phyloP scores from a whole-genome alignment of 2,329 filamentous ascomycete genomes.

The Pyrenophora graminea region DNA sequence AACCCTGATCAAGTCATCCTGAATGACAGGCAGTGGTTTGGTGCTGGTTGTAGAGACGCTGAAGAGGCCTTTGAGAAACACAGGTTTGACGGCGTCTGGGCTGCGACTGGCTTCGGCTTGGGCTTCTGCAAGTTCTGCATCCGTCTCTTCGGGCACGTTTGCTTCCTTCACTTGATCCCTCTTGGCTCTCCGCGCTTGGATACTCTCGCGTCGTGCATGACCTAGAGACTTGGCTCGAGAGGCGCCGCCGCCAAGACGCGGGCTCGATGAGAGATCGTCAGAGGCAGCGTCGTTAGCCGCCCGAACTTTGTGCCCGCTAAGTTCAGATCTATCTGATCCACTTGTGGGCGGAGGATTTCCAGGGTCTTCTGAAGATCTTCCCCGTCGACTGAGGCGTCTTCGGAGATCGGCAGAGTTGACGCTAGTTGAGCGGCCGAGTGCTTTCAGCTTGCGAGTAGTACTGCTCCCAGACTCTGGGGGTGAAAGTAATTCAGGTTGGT shows the following conservation, averaged over 20 bases:
- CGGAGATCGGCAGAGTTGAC: slow-evolving; percentile 87
- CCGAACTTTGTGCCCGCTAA: slow-evolving; percentile 53
- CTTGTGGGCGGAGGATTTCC: slow-evolving; percentile 73
- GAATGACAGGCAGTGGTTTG: slow-evolving; percentile 83
- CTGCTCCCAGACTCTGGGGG: slow-evolving; percentile 65
- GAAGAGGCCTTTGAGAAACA: slow-evolving; percentile 94
- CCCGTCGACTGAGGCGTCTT: slow-evolving; percentile 63
- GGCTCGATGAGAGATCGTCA: slow-evolving; percentile 51
- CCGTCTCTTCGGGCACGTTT: slow-evolving; percentile 89
- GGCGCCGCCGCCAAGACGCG: slow-evolving; percentile 35
- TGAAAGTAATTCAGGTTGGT: slow-evolving; percentile 77
- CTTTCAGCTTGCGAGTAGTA: slow-evolving; percentile 65
- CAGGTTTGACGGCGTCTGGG: slow-evolving; percentile 85
- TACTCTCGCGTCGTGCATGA: slow-evolving; percentile 87
- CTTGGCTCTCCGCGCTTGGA: slow-evolving; percentile 78
- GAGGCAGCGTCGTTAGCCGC: slow-evolving; percentile 54
- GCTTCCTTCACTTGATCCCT: slow-evolving; percentile 73
- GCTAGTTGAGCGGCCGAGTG: slow-evolving; percentile 83
- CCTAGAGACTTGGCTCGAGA: slow-evolving; percentile 81
- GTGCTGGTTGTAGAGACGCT: slow-evolving; percentile 96
- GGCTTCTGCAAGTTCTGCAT: slow-evolving; percentile 69
- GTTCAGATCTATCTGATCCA: slow-evolving; percentile 75
- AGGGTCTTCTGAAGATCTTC: slow-evolving; percentile 58
- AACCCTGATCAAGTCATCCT: slow-evolving; percentile 87
- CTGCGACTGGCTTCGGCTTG: slow-evolving; percentile 59